Conservation (phyloP, 108 stramenopile species). For the Aureococcus anophagefferens region DNA sequence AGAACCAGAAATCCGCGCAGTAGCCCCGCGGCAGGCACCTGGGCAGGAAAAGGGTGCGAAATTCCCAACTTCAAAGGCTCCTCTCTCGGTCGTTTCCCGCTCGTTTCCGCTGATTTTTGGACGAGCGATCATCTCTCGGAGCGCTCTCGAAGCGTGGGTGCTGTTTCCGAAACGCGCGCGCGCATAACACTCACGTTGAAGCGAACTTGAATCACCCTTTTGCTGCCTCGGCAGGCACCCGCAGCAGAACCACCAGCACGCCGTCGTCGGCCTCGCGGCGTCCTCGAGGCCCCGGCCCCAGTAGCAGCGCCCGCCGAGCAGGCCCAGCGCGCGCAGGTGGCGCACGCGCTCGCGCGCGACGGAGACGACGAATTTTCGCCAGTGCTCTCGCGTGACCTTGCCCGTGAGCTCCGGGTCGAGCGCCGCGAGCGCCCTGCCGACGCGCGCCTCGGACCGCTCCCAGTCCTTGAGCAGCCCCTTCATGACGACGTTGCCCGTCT, state of each 20-base stretch:
- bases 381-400: not conserved
- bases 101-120: too few relatives aligned
- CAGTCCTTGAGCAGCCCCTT: not conserved
- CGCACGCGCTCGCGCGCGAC: not conserved
- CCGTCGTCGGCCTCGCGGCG: not conserved
- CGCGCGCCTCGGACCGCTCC: too few relatives aligned
- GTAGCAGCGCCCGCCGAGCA: not conserved
- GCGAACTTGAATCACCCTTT: too few relatives aligned
- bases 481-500: not conserved
- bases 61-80: too few relatives aligned
- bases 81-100: too few relatives aligned
- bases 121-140: too few relatives aligned
- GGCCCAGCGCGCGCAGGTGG: not conserved
- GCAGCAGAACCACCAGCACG: not conserved
- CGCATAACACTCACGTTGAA: too few relatives aligned
- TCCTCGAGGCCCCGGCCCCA: not conserved
- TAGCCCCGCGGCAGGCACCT: not conserved
- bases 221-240: too few relatives aligned
- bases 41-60: too few relatives aligned
- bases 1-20: not conserved
- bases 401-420: not conserved
- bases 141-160: too few relatives aligned
- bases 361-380: not conserved
- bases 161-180: too few relatives aligned
- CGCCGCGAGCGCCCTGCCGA: not conserved